Evolutionary conservation across 2,329 filamentous ascomycete genomes (phyloP).

Genomic region (Fusarium phyllophilum): DNA sequence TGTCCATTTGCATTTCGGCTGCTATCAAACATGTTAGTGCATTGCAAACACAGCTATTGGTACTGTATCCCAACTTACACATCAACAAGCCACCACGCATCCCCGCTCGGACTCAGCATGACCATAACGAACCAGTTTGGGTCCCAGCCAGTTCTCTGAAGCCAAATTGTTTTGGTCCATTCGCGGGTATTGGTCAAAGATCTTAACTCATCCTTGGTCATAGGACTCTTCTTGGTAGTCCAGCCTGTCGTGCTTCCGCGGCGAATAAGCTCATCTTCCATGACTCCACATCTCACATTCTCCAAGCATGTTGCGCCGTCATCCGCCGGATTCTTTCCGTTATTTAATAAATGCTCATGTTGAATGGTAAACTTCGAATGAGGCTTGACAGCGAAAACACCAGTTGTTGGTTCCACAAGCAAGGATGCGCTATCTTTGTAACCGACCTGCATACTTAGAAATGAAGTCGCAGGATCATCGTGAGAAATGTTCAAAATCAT

Average conservation of each 20-base stretch:
- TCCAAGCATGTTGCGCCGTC: constrained; percentile 70
- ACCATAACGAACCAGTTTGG: constrained; percentile 77
- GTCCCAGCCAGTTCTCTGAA: constrained; percentile 77
- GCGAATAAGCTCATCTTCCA: constrained; percentile 70
- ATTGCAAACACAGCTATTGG: background rate
- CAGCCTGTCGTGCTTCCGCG: constrained; percentile 73
- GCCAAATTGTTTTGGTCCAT: constrained; percentile 72
- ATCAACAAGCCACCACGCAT: constrained; percentile 82
- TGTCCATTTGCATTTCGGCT: constrained; percentile 42
- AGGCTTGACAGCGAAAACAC: constrained; percentile 77
- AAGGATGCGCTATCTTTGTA: constrained; percentile 68
- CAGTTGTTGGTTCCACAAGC: constrained; percentile 80
- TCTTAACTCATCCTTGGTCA: constrained; percentile 66
- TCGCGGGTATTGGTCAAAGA: constrained; percentile 71
- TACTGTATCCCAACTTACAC: constrained; percentile 55
- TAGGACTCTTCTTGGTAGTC: constrained; percentile 61
- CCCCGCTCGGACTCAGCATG: constrained; percentile 75
- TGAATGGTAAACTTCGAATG: constrained; percentile 65
- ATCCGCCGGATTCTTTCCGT: constrained; percentile 63
- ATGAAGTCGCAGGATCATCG: constrained; percentile 73
- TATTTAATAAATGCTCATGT: constrained; percentile 74
- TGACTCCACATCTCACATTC: constrained; percentile 67
- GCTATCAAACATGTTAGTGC: constrained; percentile 38
- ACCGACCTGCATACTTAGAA: constrained; percentile 75
- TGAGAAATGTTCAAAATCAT: constrained; percentile 67